A percentile compares a stretch with the other conserved stretches of the same genome.
phyloP scores from a whole-genome alignment of 768 basidiomycete genomes.

The Hygrophoropsis aurantiaca region DNA sequence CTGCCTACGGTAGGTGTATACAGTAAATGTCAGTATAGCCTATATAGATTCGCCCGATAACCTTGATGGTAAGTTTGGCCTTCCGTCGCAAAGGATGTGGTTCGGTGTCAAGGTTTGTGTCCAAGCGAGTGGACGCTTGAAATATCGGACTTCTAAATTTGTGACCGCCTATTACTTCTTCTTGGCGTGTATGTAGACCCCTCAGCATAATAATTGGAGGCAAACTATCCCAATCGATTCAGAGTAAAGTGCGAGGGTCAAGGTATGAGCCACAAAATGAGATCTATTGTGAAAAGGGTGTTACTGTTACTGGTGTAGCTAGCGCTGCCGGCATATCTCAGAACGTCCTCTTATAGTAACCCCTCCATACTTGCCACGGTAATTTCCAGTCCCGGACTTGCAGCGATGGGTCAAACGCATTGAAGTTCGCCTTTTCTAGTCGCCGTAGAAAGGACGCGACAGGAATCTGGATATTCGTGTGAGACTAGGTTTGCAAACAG shows the following conservation, averaged over 20 bases:
- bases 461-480: slow-evolving; percentile 52
- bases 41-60: too few species aligned
- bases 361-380: slow-evolving; percentile 68
- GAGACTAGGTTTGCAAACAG: slow-evolving; percentile 6
- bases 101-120: slow-evolving; percentile 32
- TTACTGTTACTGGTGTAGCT: slow-evolving; percentile 4
- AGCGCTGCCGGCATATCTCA: slow-evolving; percentile 33
- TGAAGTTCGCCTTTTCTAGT: slow-evolving; percentile 69
- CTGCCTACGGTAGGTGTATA: not conserved
- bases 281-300: slow-evolving; percentile 1
- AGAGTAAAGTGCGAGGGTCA: slow-evolving; percentile 1
- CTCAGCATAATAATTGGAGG: too few species aligned
- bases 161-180: slow-evolving; percentile 24
- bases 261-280: not conserved
- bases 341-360: slow-evolving; percentile 44
- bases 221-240: not conserved
- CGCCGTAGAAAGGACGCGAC: slow-evolving; percentile 60
- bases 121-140: slow-evolving; percentile 27
- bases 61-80: too few species aligned
- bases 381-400: slow-evolving; percentile 74
- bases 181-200: slow-evolving; percentile 9
- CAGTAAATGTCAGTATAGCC: too few species aligned
- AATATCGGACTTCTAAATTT: slow-evolving; percentile 38
- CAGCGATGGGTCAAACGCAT: slow-evolving; percentile 65
- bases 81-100: slow-evolving; percentile 28